Evolutionary conservation across 768 basidiomycete species (phyloP).

Genomic region (Amylocystis lapponica): DNA sequence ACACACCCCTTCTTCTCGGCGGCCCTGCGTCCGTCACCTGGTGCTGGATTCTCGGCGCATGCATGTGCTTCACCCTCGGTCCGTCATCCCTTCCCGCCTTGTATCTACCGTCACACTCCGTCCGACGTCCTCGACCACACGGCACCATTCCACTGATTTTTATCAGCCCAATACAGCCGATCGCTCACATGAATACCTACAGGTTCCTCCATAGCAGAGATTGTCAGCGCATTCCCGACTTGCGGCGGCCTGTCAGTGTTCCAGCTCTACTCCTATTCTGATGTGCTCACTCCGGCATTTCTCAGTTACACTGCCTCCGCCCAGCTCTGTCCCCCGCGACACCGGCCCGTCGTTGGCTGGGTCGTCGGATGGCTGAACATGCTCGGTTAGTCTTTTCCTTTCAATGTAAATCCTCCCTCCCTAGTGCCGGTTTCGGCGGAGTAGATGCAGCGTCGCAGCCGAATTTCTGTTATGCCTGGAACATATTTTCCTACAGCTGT

Average conservation of each 20-base stretch:
- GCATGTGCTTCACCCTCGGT: constrained; percentile 69
- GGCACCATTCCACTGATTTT: background rate
- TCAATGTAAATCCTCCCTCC: too few relatives aligned
- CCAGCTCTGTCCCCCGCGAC: constrained; percentile 56
- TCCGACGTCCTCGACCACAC: background rate
- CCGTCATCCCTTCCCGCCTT: constrained; percentile 4
- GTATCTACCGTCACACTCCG: too few relatives aligned
- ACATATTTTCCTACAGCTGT: too few relatives aligned
- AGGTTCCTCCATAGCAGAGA: constrained; percentile 66
- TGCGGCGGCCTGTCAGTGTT: constrained; percentile 59
- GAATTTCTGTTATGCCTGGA: too few relatives aligned
- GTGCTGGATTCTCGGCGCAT: constrained; percentile 71
- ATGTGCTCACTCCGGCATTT: too few relatives aligned
- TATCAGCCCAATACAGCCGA: background rate
- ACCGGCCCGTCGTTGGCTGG: constrained; percentile 71
- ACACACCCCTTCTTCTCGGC: constrained; percentile 62
- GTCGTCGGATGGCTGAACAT: constrained; percentile 82
- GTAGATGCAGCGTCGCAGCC: too few relatives aligned
- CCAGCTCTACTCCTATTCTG: too few relatives aligned
- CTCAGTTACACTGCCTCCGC: constrained; percentile 73
- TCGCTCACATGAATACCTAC: too few relatives aligned
- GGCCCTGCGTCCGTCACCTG: constrained; percentile 73
- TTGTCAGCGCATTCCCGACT: constrained; percentile 71
- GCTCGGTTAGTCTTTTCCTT: constrained; percentile 38
- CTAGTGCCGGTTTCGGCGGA: too few relatives aligned